A percentile compares a stretch with the other conserved stretches of the same genome.
Conservation (phyloP, 805 yeast genomes). For the Hyphopichia homilentoma region DNA sequence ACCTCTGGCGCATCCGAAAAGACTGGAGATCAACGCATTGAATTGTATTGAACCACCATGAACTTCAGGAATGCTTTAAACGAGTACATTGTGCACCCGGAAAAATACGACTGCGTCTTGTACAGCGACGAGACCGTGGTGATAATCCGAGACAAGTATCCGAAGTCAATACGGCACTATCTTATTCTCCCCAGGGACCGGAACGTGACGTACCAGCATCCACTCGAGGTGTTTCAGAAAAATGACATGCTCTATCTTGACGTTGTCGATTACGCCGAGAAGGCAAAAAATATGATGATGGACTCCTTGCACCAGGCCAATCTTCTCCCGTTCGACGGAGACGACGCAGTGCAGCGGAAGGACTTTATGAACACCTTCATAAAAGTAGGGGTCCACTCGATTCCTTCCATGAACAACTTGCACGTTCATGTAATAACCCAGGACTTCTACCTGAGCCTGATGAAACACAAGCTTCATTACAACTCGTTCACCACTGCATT, state of each 20-base stretch:
- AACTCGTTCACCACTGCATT: constrained; percentile 67
- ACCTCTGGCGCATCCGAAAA: no score
- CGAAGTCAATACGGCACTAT: constrained; percentile 60
- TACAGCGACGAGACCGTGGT: constrained; percentile 50
- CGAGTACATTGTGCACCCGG: constrained; percentile 47
- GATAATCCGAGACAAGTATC: constrained; percentile 57
- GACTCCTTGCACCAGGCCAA: constrained; percentile 23
- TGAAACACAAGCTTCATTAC: constrained; percentile 66
- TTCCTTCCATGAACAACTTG: constrained; percentile 65
- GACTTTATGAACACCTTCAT: constrained; percentile 28
- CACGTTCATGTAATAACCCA: constrained; percentile 71
- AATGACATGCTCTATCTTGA: constrained; percentile 24
- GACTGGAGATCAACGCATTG: constrained; percentile 1
- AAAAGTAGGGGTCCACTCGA: constrained; percentile 62
- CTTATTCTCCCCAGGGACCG: constrained; percentile 55
- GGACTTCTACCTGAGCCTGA: constrained; percentile 51
- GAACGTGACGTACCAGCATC: constrained; percentile 42
- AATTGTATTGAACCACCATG: constrained; percentile 23
- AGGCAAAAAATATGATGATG: constrained; percentile 28
- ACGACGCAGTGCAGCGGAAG: constrained; percentile 4
- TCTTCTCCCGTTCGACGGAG: constrained; percentile 9
- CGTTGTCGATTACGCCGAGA: constrained; percentile 30
- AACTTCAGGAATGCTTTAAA: constrained; percentile 48
- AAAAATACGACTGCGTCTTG: constrained; percentile 33
- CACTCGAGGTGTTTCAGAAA: constrained; percentile 44